These are phyloP conservation scores for Lactarius sp. DNA, from an alignment of 768 basidiomycete genomes.

Conservation along the genomic window DNA sequence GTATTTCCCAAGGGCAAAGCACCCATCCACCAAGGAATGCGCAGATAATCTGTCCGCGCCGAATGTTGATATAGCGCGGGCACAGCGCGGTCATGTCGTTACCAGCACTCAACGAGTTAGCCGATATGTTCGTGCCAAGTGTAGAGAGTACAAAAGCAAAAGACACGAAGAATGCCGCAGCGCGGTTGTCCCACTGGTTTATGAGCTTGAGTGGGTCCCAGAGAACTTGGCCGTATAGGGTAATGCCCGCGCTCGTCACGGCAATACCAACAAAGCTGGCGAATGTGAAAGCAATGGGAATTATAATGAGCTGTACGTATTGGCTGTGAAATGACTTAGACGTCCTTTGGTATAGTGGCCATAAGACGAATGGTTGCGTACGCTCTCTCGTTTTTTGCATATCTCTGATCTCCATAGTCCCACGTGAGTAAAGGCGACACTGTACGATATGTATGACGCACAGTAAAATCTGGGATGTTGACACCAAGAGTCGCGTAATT, in stretches of 20 bases:
- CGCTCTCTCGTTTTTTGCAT: slow-evolving; percentile 64
- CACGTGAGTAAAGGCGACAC: background rate
- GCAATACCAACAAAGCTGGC: slow-evolving; percentile 77
- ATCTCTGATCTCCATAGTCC: slow-evolving; percentile 43
- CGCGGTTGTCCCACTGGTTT: slow-evolving; percentile 78
- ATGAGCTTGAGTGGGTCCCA: slow-evolving; percentile 80
- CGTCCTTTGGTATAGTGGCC: background rate
- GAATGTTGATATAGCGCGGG: slow-evolving; percentile 76
- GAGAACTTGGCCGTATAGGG: slow-evolving; percentile 57
- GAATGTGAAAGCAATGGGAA: slow-evolving; percentile 72
- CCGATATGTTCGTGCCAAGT: slow-evolving; percentile 62
- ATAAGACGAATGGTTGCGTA: slow-evolving; percentile 32
- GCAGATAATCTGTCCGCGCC: slow-evolving; percentile 69
- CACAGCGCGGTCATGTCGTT: slow-evolving; percentile 82
- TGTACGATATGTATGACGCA: slow-evolving; percentile 24
- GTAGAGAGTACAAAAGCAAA: slow-evolving; percentile 71
- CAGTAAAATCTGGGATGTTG: slow-evolving; percentile 85
- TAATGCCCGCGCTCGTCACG: slow-evolving; percentile 70
- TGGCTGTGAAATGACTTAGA: slow-evolving; percentile 40
- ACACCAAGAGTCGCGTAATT: slow-evolving; percentile 68
- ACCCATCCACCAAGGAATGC: slow-evolving; percentile 82
- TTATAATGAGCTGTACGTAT: slow-evolving; percentile 69
- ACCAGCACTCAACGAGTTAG: slow-evolving; percentile 70
- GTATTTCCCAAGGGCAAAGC: slow-evolving; percentile 83
- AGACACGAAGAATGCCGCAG: slow-evolving; percentile 78